Percentiles rank a stretch among this genome's conserved stretches.
These are phyloP conservation scores for Diaporthe ampelina DNA, from an alignment of 2,329 filamentous ascomycete species.

Conservation along the genomic window DNA sequence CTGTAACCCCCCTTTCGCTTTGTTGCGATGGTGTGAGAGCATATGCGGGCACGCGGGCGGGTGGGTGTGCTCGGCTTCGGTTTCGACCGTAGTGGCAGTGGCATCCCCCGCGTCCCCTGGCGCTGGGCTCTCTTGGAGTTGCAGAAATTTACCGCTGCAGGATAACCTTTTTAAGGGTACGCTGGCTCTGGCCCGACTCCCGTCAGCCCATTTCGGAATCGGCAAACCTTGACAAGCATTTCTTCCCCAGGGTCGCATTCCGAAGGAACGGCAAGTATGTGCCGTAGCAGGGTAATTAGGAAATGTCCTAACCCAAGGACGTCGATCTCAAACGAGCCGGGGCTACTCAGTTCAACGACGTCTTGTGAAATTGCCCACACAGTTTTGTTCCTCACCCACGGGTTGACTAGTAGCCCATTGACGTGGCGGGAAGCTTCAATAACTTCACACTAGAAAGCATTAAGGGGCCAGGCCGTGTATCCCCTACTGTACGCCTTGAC, in stretches of 20 bases:
- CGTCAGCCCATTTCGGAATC: constrained; percentile 2
- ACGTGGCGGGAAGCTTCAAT: neutral
- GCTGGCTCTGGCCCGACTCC: neutral
- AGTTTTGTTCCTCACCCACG: too few species aligned
- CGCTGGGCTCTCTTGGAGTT: neutral
- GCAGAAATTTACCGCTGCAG: neutral
- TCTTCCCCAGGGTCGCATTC: constrained; percentile 6
- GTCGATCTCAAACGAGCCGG: neutral
- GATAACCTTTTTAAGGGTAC: neutral
- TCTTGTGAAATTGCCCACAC: neutral
- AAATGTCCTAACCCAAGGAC: too few species aligned
- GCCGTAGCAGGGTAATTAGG: neutral
- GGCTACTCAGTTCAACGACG: too few species aligned
- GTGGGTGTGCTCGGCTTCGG: constrained; percentile 30
- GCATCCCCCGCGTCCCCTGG: neutral
- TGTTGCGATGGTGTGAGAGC: constrained; percentile 23
- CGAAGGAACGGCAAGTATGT: neutral
- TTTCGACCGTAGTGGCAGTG: neutral
- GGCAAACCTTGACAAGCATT: neutral
- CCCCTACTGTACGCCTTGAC: neutral
- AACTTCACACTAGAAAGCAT: neutral
- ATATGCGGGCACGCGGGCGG: neutral
- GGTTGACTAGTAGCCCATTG: too few species aligned
- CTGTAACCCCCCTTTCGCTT: neutral
- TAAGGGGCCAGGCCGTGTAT: constrained; percentile 12